Evolutionary conservation across 2,329 filamentous ascomycete genomes (phyloP).

Genomic region (Neofusicoccum sp.): DNA sequence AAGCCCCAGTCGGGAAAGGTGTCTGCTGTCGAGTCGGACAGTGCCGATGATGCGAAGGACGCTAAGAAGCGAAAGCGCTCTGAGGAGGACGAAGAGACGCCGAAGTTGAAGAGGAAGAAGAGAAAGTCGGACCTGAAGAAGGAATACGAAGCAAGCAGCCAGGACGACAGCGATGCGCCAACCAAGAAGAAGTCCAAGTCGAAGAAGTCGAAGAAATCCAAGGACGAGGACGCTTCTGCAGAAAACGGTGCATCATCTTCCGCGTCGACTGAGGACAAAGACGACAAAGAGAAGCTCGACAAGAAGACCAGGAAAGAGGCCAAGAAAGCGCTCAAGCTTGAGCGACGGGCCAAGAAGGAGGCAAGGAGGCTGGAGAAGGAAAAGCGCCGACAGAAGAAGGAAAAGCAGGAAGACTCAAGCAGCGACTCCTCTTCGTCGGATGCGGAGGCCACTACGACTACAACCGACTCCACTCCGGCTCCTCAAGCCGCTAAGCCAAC

Average conservation of each 20-base stretch:
- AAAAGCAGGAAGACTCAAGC: constrained; percentile 33
- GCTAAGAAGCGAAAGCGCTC: constrained; percentile 39
- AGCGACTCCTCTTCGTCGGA: constrained; percentile 26
- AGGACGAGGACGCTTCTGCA: constrained; percentile 26
- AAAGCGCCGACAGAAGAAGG: constrained; percentile 43
- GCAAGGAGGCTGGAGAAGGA: constrained; percentile 52
- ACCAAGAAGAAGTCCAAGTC: constrained; percentile 37
- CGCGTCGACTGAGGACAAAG: constrained; percentile 40
- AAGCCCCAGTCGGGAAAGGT: constrained; percentile 48
- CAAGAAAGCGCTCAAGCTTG: constrained; percentile 44
- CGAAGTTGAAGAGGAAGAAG: constrained; percentile 41
- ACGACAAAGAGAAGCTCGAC: constrained; percentile 42
- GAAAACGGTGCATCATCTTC: constrained; percentile 23
- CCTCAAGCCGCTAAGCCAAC: constrained; percentile 43
- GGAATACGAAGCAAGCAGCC: constrained; percentile 23
- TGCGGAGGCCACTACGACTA: constrained; percentile 33
- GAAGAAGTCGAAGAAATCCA: constrained; percentile 34
- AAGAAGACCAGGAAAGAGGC: constrained; percentile 29
- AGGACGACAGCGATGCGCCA: not conserved
- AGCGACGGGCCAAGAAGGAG: constrained; percentile 48
- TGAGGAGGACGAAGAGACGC: constrained; percentile 34
- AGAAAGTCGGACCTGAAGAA: constrained; percentile 37
- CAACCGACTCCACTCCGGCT: constrained; percentile 45
- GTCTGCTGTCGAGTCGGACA: not conserved
- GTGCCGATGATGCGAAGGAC: constrained; percentile 20